Conservation (phyloP, 2,329 filamentous ascomycete species). For the Pseudophaeomoniella oleicola region DNA sequence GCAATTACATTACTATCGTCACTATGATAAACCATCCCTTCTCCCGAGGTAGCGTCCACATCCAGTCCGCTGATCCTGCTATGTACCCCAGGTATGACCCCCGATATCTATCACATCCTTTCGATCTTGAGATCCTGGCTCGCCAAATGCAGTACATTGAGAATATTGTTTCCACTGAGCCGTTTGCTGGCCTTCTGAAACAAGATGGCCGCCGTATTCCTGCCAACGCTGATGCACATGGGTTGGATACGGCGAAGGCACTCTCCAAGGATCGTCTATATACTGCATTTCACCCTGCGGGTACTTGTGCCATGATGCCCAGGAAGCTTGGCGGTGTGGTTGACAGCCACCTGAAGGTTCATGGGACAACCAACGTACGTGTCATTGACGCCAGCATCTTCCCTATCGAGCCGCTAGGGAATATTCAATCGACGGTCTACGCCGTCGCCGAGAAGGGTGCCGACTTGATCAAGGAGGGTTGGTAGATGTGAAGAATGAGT, state of each 20-base stretch:
- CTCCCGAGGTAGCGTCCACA: constrained; percentile 6
- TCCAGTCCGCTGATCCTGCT: constrained; percentile 5
- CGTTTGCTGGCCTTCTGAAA: not conserved
- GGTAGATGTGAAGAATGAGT: too few relatives aligned
- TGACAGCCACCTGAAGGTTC: constrained; percentile 14
- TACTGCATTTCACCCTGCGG: not conserved
- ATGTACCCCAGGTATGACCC: constrained; percentile 6
- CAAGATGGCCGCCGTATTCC: not conserved
- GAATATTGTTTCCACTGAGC: not conserved
- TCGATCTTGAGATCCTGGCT: not conserved
- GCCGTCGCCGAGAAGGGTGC: constrained; percentile 20
- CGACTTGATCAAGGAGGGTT: constrained; percentile 18
- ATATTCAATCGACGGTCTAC: constrained; percentile 17
- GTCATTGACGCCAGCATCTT: constrained; percentile 16
- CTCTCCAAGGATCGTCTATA: not conserved
- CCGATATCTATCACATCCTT: constrained; percentile 1
- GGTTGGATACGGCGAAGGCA: not conserved
- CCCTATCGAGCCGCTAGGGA: constrained; percentile 16
- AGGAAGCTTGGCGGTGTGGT: constrained; percentile 13
- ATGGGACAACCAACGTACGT: constrained; percentile 14
- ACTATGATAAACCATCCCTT: constrained; percentile 4
- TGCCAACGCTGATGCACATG: not conserved
- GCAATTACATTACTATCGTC: constrained; percentile 5
- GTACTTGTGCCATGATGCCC: constrained; percentile 15
- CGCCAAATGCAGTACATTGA: not conserved